Evolutionary conservation across 73 alveolate species (phyloP), one percentile per base, ranked within the genome.

Genomic region (Paramecium bursaria): DNA sequence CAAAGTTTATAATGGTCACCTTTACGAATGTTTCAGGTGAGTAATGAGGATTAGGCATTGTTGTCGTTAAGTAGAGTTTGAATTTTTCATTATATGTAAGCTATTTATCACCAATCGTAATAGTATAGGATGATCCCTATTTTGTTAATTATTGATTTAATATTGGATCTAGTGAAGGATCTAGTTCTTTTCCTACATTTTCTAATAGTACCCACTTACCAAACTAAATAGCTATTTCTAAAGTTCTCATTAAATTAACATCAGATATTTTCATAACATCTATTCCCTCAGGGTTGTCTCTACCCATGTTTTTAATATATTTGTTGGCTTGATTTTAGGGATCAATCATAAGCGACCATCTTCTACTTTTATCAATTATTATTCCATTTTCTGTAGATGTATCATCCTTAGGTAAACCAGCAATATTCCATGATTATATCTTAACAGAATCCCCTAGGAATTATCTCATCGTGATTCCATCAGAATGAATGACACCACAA

Each of bases 281-380:
- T 10, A 79, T 79, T 26, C 89, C 89, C 19, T 79, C 89, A 3
- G 89, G 29, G 54, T 97, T 96, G 26, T 98, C 98, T 89, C 96
- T 95, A 48, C 99, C 99, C 74, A 97, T 92, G 49, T 96, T 94
- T 94, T 98, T 98, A 88, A 98, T 95, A 87, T 92, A 98, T 80
- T 94, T 97, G 94, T 97, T 97, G 25, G 99, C 99, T 82, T 90
- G 86, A 53, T 95, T 92, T 82, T 98, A 99, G 22, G 99, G 99
- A 85, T 98, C 99, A 74, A 98, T 97, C 99, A 98, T 97, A 80
- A 98, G 95, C 10, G 99, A 99, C 99, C 99, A 98, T 77, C 99
- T 90, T 90, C 99, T 92, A 39, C 99, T 80, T 75, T 95, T 96
- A 80, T 92, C 96, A 88, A 97, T 93, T 22, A 97, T 97, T 50